Evolutionary conservation across 352 stramenopile species (phyloP).

Genomic region (Pythium guiyangense): DNA sequence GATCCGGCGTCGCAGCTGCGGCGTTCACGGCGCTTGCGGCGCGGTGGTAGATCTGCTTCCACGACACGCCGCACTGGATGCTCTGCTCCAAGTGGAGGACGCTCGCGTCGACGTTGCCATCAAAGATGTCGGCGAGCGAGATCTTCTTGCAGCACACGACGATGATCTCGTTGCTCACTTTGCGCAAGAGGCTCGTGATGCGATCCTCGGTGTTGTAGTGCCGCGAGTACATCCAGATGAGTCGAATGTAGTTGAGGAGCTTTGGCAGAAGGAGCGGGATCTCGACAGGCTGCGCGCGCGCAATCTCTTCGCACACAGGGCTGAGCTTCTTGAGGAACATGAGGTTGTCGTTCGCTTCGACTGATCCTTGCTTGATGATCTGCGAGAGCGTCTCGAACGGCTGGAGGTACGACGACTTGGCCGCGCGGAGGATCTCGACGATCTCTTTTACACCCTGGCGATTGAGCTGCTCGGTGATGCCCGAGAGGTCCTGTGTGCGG

Average conservation of each 20-base stretch:
- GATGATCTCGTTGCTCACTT: conserved; percentile 95
- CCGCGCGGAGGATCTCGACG: conserved; percentile 76
- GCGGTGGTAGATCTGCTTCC: conserved; percentile 89
- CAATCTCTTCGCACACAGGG: conserved; percentile 87
- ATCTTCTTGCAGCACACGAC: conserved; percentile 88
- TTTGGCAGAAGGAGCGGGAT: conserved; percentile 90
- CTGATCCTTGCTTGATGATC: conserved; percentile 90
- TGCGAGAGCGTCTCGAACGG: conserved; percentile 91
- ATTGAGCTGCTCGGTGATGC: conserved; percentile 93
- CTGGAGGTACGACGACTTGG: conserved; percentile 93
- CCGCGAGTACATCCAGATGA: conserved; percentile 92
- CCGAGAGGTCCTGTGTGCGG: conserved; percentile 89
- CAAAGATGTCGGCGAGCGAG: conserved; percentile 88
- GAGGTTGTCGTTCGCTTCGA: conserved; percentile 93
- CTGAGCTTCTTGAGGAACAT: conserved; percentile 92
- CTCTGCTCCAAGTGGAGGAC: conserved; percentile 89
- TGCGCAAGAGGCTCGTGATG: conserved; percentile 89
- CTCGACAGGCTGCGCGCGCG: conserved; percentile 77
- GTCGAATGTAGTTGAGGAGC: conserved; percentile 90
- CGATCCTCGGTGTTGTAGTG: conserved; percentile 95
- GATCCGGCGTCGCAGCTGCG: conserved; percentile 32
- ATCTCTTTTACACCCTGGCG: conserved; percentile 90
- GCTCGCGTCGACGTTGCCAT: conserved; percentile 89
- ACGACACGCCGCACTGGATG: conserved; percentile 90
- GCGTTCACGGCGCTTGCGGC: conserved; percentile 58